Conservation (phyloP, 208 protist genomes). For the Naegleria lovaniensis region DNA sequence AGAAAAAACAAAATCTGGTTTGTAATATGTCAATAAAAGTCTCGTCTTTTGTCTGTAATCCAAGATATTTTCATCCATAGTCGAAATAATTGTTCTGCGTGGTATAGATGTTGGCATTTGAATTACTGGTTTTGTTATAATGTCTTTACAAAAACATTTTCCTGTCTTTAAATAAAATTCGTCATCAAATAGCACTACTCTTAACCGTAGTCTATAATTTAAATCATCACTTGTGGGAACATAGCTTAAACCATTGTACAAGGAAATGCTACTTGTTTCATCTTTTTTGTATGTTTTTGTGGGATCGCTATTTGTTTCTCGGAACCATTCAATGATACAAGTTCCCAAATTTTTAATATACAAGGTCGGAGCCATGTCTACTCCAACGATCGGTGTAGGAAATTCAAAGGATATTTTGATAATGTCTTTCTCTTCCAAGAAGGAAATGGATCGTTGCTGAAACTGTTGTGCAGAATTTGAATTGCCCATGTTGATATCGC, state of each 20-base stretch:
- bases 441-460: neutral
- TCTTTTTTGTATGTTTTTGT: neutral
- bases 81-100: neutral
- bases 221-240: neutral
- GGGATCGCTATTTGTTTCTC: neutral
- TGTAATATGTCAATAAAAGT: neutral
- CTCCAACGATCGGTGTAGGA: neutral
- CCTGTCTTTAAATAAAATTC: neutral
- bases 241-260: neutral
- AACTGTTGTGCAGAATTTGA: neutral
- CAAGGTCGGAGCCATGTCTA: neutral
- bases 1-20: neutral
- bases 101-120: neutral
- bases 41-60: neutral
- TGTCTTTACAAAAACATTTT: slow-evolving; percentile 6
- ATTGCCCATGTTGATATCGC: neutral
- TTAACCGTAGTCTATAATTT: neutral
- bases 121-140: neutral
- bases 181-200: neutral
- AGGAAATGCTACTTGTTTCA: neutral
- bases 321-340: slow-evolving; percentile 2
- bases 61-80: neutral
- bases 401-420: neutral
- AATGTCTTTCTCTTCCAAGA: neutral
- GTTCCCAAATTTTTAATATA: neutral